Conservation (phyloP, 768 basidiomycete genomes). For the Amanita inopinata region DNA sequence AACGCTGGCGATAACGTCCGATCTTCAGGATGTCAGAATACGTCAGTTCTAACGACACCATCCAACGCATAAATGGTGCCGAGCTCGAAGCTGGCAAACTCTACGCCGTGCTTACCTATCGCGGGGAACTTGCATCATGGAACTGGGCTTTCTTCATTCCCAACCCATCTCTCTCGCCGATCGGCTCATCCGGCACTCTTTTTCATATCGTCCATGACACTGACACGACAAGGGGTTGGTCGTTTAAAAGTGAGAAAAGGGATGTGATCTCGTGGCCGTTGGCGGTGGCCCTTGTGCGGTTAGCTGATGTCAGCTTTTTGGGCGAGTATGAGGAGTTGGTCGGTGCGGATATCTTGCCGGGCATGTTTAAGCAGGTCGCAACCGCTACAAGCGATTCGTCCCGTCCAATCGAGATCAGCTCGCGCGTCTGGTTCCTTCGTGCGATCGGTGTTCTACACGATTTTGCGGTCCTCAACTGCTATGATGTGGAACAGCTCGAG, state of each 20-base stretch:
- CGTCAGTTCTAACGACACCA: conserved; percentile 8
- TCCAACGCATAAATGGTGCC: conserved; percentile 17
- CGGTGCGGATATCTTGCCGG: conserved; percentile 28
- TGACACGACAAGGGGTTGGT: conserved; percentile 26
- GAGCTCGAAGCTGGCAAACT: conserved; percentile 31
- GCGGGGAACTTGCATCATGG: conserved; percentile 38
- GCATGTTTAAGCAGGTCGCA: conserved; percentile 34
- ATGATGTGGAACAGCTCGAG: conserved; percentile 39
- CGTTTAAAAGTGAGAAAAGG: conserved; percentile 26
- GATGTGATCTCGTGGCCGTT: conserved; percentile 30
- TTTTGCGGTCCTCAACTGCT: conserved; percentile 36
- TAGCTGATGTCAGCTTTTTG: conserved; percentile 32
- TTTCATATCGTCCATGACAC: conserved; percentile 31
- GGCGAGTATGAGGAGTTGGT: conserved; percentile 34
- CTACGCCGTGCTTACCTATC: conserved; percentile 36
- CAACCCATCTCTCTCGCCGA: conserved; percentile 27
- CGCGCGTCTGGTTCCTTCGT: conserved; percentile 39
- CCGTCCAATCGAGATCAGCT: conserved; percentile 29
- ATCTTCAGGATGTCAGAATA: conserved; percentile 5
- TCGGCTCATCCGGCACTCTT: conserved; percentile 33
- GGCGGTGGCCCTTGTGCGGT: conserved; percentile 33
- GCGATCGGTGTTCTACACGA: conserved; percentile 37
- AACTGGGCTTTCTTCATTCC: conserved; percentile 42
- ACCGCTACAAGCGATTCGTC: conserved; percentile 24
- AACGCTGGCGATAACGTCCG: conserved; percentile 5